Evolutionary conservation across 805 yeast genomes (phyloP).

Genomic region (Tetrapisispora pingtungensis): DNA sequence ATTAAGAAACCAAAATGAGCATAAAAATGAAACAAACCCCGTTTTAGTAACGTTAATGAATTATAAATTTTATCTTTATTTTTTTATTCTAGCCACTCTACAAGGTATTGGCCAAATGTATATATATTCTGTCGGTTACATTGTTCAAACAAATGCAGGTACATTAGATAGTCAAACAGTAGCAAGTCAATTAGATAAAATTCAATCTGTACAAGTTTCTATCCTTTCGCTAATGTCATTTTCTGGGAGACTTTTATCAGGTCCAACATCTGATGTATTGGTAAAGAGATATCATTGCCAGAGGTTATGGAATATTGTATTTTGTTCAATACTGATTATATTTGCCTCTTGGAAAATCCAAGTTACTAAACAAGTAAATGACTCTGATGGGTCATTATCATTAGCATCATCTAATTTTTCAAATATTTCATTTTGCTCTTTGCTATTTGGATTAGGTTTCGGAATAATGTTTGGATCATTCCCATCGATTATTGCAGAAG

Average conservation of each 20-base stretch:
- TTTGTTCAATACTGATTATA: slow-evolving; percentile 31
- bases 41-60: background rate
- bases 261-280: slow-evolving; percentile 54
- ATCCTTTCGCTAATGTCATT: slow-evolving; percentile 56
- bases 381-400: background rate
- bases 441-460: slow-evolving; percentile 52
- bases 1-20: background rate
- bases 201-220: slow-evolving; percentile 65
- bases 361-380: slow-evolving; percentile 1
- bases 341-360: slow-evolving; percentile 28
- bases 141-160: slow-evolving; percentile 42
- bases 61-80: slow-evolving; percentile 41
- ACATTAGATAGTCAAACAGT: slow-evolving; percentile 15
- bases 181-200: slow-evolving; percentile 31
- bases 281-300: slow-evolving; percentile 43
- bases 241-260: slow-evolving; percentile 53
- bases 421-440: slow-evolving; percentile 40
- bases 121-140: slow-evolving; percentile 63
- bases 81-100: slow-evolving; percentile 42
- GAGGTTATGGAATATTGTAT: slow-evolving; percentile 53
- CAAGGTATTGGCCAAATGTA: slow-evolving; percentile 65
- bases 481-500: slow-evolving; percentile 70
- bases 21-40: background rate
- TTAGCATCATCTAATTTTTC: background rate
- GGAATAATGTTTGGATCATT: slow-evolving; percentile 65